These are phyloP conservation scores for Phytophthora boehmeriae DNA, from an alignment of 352 stramenopile genomes.

Conservation along the genomic window DNA sequence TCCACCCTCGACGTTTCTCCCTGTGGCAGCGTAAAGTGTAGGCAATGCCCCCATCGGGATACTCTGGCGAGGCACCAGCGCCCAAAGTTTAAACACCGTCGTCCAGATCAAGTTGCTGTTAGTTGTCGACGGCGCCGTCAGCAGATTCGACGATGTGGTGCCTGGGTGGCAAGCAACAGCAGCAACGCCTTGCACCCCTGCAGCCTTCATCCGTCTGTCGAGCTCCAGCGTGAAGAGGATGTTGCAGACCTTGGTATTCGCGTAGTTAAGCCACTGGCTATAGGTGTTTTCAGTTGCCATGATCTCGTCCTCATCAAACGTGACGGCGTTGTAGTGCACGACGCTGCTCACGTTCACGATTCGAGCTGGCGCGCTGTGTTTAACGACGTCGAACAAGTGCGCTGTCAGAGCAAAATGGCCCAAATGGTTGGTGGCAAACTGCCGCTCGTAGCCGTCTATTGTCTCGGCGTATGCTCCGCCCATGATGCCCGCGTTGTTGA, in stretches of 20 bases:
- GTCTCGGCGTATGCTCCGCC: constrained; percentile 40
- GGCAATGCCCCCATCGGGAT: constrained; percentile 49
- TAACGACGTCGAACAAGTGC: constrained; percentile 46
- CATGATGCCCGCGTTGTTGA: constrained; percentile 76
- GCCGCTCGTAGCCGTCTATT: constrained; percentile 51
- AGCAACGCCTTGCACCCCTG: constrained; percentile 27
- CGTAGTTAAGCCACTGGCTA: constrained; percentile 48
- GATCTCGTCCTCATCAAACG: constrained; percentile 28
- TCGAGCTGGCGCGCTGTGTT: constrained; percentile 28
- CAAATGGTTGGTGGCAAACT: constrained; percentile 76
- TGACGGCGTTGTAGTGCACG: constrained; percentile 35
- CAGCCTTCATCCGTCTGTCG: constrained; percentile 34
- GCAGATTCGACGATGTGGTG: constrained; percentile 41
- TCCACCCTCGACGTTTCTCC: constrained; percentile 18
- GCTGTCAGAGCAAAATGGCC: constrained; percentile 61
- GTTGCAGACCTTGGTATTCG: constrained; percentile 62
- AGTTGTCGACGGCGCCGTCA: constrained; percentile 19
- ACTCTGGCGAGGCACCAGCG: constrained; percentile 25
- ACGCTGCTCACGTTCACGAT: constrained; percentile 57
- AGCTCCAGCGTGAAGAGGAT: constrained; percentile 61
- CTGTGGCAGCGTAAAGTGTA: constrained; percentile 48
- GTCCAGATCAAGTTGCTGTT: constrained; percentile 37
- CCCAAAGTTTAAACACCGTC: constrained; percentile 30
- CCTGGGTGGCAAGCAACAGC: constrained; percentile 47
- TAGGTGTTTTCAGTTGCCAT: constrained; percentile 33